Conservation (phyloP, 495 filamentous ascomycete genomes). For the Hypoxylon lenormandii region DNA sequence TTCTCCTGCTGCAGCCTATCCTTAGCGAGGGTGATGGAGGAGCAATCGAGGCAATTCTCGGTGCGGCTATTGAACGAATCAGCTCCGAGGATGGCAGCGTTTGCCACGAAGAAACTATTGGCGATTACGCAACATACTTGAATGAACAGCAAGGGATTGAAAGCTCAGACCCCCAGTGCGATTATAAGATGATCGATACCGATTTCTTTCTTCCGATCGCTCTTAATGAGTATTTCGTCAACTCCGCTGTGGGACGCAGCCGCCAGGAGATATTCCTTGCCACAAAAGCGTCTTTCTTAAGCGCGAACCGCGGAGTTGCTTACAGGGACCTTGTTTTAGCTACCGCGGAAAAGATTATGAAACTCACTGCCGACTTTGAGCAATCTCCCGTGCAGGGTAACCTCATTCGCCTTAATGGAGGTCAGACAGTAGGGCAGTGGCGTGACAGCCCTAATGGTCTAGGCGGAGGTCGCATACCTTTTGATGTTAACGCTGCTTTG, state of each 20-base stretch:
- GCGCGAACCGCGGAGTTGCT: conserved; percentile 63
- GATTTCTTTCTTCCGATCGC: conserved; percentile 70
- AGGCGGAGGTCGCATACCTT: conserved; percentile 72
- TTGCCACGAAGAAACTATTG: conserved; percentile 75
- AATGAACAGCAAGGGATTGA: conserved; percentile 66
- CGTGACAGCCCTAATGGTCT: conserved; percentile 71
- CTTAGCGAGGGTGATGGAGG: conserved; percentile 68
- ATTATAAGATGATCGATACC: conserved; percentile 76
- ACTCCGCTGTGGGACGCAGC: conserved; percentile 57
- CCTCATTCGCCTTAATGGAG: conserved; percentile 67
- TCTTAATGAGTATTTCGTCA: conserved; percentile 69
- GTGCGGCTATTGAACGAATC: conserved; percentile 69
- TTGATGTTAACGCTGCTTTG: conserved; percentile 74
- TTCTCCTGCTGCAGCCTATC: conserved; percentile 68
- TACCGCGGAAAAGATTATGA: conserved; percentile 70
- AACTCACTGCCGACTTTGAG: conserved; percentile 65
- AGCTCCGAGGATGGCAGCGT: conserved; percentile 69
- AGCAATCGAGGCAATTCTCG: conserved; percentile 71
- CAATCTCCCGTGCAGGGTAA: conserved; percentile 58
- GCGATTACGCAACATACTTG: conserved; percentile 72
- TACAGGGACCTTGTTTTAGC: conserved; percentile 65
- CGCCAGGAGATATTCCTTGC: conserved; percentile 62
- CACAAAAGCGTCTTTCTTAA: conserved; percentile 61
- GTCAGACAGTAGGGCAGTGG: conserved; percentile 72
- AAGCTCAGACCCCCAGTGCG: conserved; percentile 66